A percentile compares a stretch with the other conserved stretches of the same genome.
Evolutionary conservation across 371 early-diverging fungal species (phyloP).

Genomic region (Sporodiniella umbellata): DNA sequence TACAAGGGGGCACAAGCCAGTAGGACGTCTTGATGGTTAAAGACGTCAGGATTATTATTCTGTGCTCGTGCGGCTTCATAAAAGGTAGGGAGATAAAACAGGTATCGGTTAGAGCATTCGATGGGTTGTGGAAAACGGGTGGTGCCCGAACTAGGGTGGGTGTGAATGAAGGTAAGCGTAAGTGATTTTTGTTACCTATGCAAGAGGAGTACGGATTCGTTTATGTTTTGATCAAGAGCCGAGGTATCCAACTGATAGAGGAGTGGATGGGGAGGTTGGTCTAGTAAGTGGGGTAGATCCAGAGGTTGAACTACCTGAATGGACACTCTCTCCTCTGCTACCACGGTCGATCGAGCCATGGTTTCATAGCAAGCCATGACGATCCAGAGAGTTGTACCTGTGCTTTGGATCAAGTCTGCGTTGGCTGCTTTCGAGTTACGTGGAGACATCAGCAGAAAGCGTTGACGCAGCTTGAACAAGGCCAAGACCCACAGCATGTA

Average conservation of each 20-base stretch:
- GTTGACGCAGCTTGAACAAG: conserved; percentile 16
- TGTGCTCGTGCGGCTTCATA: background rate
- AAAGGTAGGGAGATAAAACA: background rate
- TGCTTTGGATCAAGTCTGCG: conserved; percentile 17
- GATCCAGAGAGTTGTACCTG: conserved; percentile 10
- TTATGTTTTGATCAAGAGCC: no score
- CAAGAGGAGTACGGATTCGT: no score
- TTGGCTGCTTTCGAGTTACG: conserved; percentile 29
- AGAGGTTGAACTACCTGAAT: no score
- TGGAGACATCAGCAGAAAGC: conserved; percentile 23
- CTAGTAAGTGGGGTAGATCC: no score
- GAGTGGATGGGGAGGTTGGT: no score
- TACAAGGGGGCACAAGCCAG: conserved; percentile 16
- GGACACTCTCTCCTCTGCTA: no score
- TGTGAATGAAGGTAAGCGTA: no score
- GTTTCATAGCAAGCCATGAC: conserved; percentile 10
- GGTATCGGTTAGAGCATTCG: conserved; percentile 10
- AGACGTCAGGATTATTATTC: background rate
- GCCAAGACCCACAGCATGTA: conserved; percentile 23
- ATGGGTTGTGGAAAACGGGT: conserved; percentile 8
- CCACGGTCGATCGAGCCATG: background rate
- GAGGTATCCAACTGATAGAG: no score
- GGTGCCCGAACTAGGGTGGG: no score
- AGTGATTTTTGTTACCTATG: no score
- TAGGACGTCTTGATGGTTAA: conserved; percentile 3